phyloP scores from a whole-genome alignment of 805 yeast species.

The Nakazawaea ernobii region DNA sequence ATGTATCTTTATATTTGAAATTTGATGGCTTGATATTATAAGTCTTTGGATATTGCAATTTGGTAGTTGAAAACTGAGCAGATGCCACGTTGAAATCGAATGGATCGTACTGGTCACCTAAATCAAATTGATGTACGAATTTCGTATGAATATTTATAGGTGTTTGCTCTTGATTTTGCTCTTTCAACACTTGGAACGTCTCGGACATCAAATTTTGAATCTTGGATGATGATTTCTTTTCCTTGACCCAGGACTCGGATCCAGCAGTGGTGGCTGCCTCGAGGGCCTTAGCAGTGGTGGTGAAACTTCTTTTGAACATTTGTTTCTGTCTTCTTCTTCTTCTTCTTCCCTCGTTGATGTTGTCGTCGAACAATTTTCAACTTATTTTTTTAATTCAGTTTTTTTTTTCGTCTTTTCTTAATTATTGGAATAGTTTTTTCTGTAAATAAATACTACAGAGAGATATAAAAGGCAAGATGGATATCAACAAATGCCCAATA shows the following conservation, averaged over 20 bases:
- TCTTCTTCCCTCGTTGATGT: background rate
- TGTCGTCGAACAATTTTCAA: no score
- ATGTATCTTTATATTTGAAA: constrained; percentile 13
- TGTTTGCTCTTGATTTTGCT: constrained; percentile 13
- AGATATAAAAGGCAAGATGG: background rate
- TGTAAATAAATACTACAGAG: no score
- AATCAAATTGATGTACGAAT: constrained; percentile 41
- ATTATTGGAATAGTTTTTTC: no score
- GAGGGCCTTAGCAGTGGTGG: background rate
- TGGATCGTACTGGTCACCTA: constrained; percentile 66
- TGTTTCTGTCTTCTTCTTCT: background rate
- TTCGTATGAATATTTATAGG: constrained; percentile 25
- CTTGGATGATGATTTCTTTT: background rate
- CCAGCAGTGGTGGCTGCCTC: background rate
- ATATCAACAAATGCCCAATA: constrained; percentile 12
- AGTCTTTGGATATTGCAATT: constrained; percentile 16
- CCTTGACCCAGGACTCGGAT: constrained; percentile 4
- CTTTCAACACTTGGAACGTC: constrained; percentile 14
- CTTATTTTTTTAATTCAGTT: no score
- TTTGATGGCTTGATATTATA: constrained; percentile 11
- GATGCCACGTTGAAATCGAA: constrained; percentile 69
- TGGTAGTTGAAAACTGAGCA: constrained; percentile 42
- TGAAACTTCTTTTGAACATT: constrained; percentile 7
- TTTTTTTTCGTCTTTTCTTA: no score
- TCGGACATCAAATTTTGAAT: constrained; percentile 7